Evolutionary conservation across 345 rosid species (phyloP).

Genomic region (Cardamine resedifolia): DNA sequence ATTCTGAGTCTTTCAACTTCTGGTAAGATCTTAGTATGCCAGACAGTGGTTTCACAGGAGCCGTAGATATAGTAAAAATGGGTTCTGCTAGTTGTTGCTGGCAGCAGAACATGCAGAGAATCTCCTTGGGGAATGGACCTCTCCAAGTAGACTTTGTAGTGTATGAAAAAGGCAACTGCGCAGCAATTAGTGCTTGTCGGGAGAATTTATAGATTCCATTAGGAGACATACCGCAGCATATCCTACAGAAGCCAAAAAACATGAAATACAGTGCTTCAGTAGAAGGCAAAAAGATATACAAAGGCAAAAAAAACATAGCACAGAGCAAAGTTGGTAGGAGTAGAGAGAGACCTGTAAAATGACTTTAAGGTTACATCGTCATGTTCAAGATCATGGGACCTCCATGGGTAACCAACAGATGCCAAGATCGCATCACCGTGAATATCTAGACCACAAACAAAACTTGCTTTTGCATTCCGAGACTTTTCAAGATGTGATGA

Average conservation of each 20-base stretch:
- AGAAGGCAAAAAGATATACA: background rate
- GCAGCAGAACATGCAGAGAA: conserved; percentile 65
- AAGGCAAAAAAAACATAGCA: background rate
- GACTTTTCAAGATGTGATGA: conserved; percentile 38
- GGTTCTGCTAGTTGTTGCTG: conserved; percentile 73
- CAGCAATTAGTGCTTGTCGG: conserved; percentile 58
- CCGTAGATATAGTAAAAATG: conserved; percentile 41
- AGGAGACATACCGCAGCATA: conserved; percentile 57
- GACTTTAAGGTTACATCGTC: conserved; percentile 58
- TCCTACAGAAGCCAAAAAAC: conserved; percentile 39
- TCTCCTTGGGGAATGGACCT: conserved; percentile 72
- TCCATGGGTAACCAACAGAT: conserved; percentile 72
- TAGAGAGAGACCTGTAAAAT: conserved; percentile 57
- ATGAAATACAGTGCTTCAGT: background rate
- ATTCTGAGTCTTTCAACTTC: conserved; percentile 44
- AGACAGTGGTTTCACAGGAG: conserved; percentile 40
- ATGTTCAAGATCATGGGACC: conserved; percentile 54
- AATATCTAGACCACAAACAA: conserved; percentile 56
- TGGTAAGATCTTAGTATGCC: conserved; percentile 43
- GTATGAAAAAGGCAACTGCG: conserved; percentile 60
- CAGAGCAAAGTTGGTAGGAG: background rate
- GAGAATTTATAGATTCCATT: conserved; percentile 72
- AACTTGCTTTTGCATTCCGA: conserved; percentile 69
- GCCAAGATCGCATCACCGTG: conserved; percentile 78
- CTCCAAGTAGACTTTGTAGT: conserved; percentile 71